Base-by-base conservation (phyloP, 2,329 filamentous ascomycete species). In the Albifimbria verrucaria region DNA sequence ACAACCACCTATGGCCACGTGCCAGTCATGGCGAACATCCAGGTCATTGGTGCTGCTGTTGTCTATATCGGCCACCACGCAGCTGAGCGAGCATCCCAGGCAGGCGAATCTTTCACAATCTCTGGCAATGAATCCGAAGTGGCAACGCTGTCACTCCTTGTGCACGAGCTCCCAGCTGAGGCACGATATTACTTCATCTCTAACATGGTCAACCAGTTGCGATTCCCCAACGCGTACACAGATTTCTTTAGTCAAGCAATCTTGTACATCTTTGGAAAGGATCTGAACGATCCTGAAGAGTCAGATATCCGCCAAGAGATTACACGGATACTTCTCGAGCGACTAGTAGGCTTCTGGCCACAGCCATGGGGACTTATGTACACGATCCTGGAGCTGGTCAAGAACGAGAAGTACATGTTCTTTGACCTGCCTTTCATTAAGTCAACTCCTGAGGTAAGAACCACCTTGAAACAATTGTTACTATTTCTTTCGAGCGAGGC, bases 361-460 rank as follows among this genome's bases (percentile, higher is more conserved):
- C 93, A 97, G 68, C 93, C 95, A 18, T 97, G 93, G 93, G 95
- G 95, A 12, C 76, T 99, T 43, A 87, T 97, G 68, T 87, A 92
- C 57, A 93, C 92, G 32, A 81, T 96, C 56, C 76, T 94, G 57
- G 94, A 97, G 75, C 81, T 99, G 53, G 79, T 96, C 60, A 95
- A 96, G 78, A 97, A 96, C 68, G 87, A 89, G 51, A 90, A 86
- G 66, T 95, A 93, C 71, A 86, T 86, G 65, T 96, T 99, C 78
- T 97, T 95, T 77, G 90, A 94, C 49, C 79, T 96, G 60, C 89
- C 90, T 23, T 97, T 96, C 64, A 89, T 97, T 72, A 95, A 96
- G 77, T 83, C 87, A 59, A 85, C 88, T 61, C 92, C 92, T 59
- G 92, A 97, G 78, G 92, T 95, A 78, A 70, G 75, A n/a, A n/a